These are phyloP conservation scores for Dipteronia dyeriana DNA, from an alignment of 345 rosid genomes.

Conservation along the genomic window DNA sequence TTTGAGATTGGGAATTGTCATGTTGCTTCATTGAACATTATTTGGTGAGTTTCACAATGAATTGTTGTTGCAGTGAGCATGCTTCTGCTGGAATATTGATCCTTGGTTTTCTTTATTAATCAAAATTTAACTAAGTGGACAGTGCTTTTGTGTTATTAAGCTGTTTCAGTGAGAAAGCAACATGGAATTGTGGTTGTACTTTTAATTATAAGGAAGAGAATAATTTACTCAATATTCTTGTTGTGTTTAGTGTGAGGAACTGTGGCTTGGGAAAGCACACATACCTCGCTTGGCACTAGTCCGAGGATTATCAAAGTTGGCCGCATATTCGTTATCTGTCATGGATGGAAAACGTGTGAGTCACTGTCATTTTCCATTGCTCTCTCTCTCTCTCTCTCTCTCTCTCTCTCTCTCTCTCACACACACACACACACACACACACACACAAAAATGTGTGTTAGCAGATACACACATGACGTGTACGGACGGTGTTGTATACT, in stretches of 20 bases:
- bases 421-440: no score
- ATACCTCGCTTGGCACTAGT: slow-evolving; percentile 51
- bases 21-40: slow-evolving; percentile 1
- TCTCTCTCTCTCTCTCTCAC: not conserved
- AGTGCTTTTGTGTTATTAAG: not conserved
- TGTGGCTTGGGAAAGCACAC: slow-evolving; percentile 64
- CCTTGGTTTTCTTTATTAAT: not conserved
- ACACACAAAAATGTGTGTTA: no score
- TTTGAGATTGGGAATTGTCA: not conserved
- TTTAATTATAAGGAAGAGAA: not conserved
- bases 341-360: slow-evolving; percentile 59
- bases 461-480: not conserved
- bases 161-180: not conserved
- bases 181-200: not conserved
- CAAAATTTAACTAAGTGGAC: not conserved
- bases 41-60: slow-evolving; percentile 7
- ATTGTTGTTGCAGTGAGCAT: not conserved
- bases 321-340: slow-evolving; percentile 55
- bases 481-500: not conserved
- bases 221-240: slow-evolving; percentile 10
- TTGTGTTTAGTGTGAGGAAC: slow-evolving; percentile 46
- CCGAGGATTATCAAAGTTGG: slow-evolving; percentile 53
- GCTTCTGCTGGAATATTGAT: not conserved
- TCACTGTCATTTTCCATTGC: slow-evolving; percentile 1
- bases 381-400: not conserved